phyloP scores from a whole-genome alignment of 1,284 basidiomycete genomes.

The Kwoniella shivajii region DNA sequence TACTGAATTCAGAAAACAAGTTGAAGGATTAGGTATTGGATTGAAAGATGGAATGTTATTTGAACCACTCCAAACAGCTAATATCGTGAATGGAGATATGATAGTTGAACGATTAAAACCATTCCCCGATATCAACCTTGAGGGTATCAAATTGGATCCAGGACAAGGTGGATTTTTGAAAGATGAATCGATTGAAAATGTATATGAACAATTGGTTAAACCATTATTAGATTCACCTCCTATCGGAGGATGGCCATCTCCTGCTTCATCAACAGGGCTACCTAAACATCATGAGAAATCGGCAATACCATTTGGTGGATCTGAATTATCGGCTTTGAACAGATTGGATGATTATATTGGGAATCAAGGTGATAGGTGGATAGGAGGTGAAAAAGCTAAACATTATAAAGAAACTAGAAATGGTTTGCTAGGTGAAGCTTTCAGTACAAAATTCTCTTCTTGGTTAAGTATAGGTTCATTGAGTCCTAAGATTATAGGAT shows the following conservation, averaged over 20 bases:
- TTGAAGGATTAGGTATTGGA: conserved; percentile 54
- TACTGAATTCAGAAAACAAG: conserved; percentile 57
- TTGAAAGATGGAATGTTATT: conserved; percentile 53
- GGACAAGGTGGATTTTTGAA: conserved; percentile 24
- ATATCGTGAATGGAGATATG: conserved; percentile 5
- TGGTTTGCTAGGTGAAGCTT: conserved; percentile 59
- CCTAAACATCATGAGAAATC: conserved; percentile 29
- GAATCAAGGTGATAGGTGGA: conserved; percentile 40
- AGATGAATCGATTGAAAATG: conserved; percentile 16
- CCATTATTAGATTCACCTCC: conserved; percentile 40
- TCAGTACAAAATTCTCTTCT: conserved; percentile 61
- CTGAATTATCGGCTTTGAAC: conserved; percentile 52
- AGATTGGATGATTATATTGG: conserved; percentile 56
- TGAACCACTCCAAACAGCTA: conserved; percentile 33
- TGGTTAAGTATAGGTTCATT: conserved; percentile 59
- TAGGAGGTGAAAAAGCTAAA: conserved; percentile 38
- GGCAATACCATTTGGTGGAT: conserved; percentile 57
- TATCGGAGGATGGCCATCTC: conserved; percentile 31
- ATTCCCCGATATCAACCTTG: conserved; percentile 29
- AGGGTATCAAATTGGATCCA: neutral
- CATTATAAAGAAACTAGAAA: conserved; percentile 62
- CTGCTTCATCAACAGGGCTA: conserved; percentile 1
- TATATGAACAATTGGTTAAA: conserved; percentile 35
- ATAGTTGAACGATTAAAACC: conserved; percentile 40
- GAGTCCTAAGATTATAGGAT: conserved; percentile 56